Conservation (phyloP, 495 filamentous ascomycete species). For the Penicillium pancosmium region DNA sequence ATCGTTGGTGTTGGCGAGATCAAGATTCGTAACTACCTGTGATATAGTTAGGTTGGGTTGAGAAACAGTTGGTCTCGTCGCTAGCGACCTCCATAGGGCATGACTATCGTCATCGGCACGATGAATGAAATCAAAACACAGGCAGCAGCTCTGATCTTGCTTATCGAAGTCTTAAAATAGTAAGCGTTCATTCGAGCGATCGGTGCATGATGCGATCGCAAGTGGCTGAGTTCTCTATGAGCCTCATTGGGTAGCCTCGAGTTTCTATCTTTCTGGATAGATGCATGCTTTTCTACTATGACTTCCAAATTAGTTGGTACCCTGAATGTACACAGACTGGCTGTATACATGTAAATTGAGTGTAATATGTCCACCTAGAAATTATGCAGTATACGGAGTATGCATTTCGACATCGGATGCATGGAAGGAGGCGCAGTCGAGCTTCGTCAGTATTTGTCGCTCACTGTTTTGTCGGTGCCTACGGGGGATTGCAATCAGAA, state of each 20-base stretch:
- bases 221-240: neutral
- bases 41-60: neutral
- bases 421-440: neutral
- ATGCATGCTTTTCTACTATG: no score
- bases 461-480: neutral
- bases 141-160: neutral
- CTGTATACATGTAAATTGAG: neutral
- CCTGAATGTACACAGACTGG: neutral
- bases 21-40: neutral
- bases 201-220: neutral
- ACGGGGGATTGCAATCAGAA: neutral
- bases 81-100: neutral
- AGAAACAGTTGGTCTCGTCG: no score
- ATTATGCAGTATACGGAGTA: neutral
- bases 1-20: neutral
- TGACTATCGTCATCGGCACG: neutral
- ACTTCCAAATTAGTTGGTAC: neutral
- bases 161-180: neutral
- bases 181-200: neutral
- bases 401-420: neutral
- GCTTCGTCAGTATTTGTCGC: neutral
- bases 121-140: neutral
- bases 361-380: neutral
- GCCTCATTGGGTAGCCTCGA: slow-evolving; percentile 4
- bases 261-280: neutral